These are phyloP conservation scores for Cornus controversa DNA, from an alignment of 148 eudicot genomes.

Conservation along the genomic window DNA sequence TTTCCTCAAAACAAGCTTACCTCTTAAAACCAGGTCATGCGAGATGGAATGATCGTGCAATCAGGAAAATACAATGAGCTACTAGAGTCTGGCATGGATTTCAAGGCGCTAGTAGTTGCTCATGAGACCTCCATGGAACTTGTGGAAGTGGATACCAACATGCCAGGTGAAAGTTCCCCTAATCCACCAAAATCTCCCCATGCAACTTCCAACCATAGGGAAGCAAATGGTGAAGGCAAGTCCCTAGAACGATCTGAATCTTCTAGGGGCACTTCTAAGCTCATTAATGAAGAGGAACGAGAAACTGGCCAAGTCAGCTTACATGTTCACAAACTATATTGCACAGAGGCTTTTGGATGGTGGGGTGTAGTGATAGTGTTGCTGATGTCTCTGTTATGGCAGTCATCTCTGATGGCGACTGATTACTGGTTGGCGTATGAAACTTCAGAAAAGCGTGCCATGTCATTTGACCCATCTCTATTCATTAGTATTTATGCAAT, in stretches of 20 bases:
- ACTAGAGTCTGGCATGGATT: slow-evolving; percentile 61
- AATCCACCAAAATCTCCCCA: slow-evolving; percentile 28
- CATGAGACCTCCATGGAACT: slow-evolving; percentile 92
- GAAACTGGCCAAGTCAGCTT: slow-evolving; percentile 81
- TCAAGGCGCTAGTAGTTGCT: slow-evolving; percentile 73
- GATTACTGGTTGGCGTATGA: slow-evolving; percentile 96
- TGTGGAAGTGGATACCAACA: slow-evolving; percentile 52
- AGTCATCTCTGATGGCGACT: slow-evolving; percentile 61
- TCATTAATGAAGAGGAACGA: slow-evolving; percentile 84
- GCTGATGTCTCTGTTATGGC: slow-evolving; percentile 61
- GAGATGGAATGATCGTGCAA: slow-evolving; percentile 86
- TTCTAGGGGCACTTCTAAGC: slow-evolving; percentile 52
- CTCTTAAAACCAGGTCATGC: slow-evolving; percentile 64
- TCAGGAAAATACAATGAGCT: slow-evolving; percentile 71
- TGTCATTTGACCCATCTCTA: slow-evolving; percentile 53
- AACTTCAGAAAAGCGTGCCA: slow-evolving; percentile 56
- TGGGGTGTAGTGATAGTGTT: slow-evolving; percentile 58
- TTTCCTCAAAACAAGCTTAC: background rate
- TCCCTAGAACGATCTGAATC: slow-evolving; percentile 32
- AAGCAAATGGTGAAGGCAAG: slow-evolving; percentile 41
- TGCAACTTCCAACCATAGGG: slow-evolving; percentile 26
- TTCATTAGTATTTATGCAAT: slow-evolving; percentile 67
- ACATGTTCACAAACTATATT: slow-evolving; percentile 63
- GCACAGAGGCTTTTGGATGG: slow-evolving; percentile 96
- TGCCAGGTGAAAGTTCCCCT: slow-evolving; percentile 31